These are phyloP conservation scores for Microbotryum silenes-acaulis DNA, from an alignment of 1,284 basidiomycete genomes.

Conservation along the genomic window DNA sequence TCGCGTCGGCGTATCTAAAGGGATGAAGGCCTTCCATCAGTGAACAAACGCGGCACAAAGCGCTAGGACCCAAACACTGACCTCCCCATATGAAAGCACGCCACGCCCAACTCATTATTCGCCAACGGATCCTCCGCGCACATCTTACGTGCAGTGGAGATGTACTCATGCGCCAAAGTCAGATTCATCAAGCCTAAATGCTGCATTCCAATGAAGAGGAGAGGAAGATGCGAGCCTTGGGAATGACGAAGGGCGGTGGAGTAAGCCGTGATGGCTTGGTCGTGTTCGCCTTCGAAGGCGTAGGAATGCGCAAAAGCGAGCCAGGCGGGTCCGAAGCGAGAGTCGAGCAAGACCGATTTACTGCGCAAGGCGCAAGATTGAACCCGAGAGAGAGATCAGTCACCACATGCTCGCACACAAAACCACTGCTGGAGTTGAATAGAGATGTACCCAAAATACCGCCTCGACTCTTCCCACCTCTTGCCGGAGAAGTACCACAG, in stretches of 20 bases:
- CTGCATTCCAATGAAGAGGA: conserved; percentile 97
- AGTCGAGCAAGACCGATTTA: conserved; percentile 95
- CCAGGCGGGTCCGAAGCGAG: conserved; percentile 92
- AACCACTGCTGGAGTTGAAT: background rate
- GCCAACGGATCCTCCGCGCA: conserved; percentile 81
- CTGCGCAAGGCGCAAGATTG: conserved; percentile 42
- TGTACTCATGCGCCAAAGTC: conserved; percentile 73
- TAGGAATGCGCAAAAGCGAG: conserved; percentile 96
- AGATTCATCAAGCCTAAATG: conserved; percentile 84
- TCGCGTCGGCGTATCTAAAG: conserved; percentile 61
- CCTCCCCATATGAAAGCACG: conserved; percentile 78
- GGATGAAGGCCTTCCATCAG: no score
- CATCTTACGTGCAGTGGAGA: conserved; percentile 68
- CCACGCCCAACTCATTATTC: conserved; percentile 86
- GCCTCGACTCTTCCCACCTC: conserved; percentile 78
- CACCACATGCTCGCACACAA: background rate
- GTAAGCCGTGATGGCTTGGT: conserved; percentile 96
- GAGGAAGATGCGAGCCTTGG: conserved; percentile 87
- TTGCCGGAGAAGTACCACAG: conserved; percentile 86
- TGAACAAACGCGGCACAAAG: no score
- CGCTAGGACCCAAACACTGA: conserved; percentile 42
- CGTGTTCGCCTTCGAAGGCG: conserved; percentile 93
- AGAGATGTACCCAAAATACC: conserved; percentile 72
- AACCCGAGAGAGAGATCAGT: background rate
- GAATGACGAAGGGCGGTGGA: conserved; percentile 92